Evolutionary conservation across 805 yeast species (phyloP).

Genomic region (Hanseniaspora vineae): DNA sequence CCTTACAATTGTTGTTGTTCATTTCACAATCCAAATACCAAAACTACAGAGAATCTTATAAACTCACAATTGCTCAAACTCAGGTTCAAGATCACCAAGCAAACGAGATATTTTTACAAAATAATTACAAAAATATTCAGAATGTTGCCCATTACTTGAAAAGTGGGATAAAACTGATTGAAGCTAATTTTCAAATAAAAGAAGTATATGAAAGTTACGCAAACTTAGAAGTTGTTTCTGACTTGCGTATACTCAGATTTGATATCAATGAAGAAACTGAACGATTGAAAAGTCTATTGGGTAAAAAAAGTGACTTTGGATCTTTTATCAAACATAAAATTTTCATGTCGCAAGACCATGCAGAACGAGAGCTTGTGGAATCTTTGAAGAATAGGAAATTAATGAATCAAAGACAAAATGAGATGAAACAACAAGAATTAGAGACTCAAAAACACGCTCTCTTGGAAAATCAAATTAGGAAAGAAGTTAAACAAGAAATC

Average conservation of each 20-base stretch:
- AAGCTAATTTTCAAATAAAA: not conserved
- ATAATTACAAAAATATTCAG: not conserved
- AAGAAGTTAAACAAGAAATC: not conserved
- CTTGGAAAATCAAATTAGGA: not conserved
- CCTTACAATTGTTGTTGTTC: slow-evolving; percentile 17
- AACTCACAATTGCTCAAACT: not conserved
- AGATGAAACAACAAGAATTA: not conserved
- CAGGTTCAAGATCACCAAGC: not conserved
- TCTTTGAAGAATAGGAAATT: not conserved
- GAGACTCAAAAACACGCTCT: not conserved
- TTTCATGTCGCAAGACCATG: not conserved
- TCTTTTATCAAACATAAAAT: not conserved
- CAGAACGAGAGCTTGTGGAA: not conserved
- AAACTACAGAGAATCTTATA: not conserved
- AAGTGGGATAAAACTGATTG: not conserved
- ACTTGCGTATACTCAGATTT: not conserved
- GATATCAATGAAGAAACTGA: not conserved
- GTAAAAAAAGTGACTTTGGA: not conserved
- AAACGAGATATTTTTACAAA: no score
- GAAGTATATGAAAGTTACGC: not conserved
- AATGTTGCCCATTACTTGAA: not conserved
- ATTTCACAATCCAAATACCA: not conserved
- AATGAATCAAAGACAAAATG: not conserved
- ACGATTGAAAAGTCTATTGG: not conserved
- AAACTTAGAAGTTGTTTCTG: not conserved